Evolutionary conservation across 2,329 filamentous ascomycete species (phyloP).

Genomic region (Ophiostoma pallidulum): DNA sequence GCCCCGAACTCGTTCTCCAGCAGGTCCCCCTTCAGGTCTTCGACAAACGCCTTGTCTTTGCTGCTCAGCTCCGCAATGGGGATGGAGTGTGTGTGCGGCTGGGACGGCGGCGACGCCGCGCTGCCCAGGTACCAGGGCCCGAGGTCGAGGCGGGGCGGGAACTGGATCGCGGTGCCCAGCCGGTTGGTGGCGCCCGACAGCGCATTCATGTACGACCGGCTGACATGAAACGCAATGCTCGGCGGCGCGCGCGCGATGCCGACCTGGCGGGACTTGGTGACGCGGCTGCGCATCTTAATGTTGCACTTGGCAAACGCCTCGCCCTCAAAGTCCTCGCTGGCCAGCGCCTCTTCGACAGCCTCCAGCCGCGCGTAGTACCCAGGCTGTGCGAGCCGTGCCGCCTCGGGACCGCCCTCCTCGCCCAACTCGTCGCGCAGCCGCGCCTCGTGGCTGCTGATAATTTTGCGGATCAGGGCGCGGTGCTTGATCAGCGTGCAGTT

Average conservation of each 20-base stretch:
- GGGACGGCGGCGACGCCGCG: conserved; percentile 21
- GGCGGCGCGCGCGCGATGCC: conserved; percentile 75
- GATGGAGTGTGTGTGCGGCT: no score
- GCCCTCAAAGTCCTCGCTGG: conserved; percentile 71
- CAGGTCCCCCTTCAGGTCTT: no score
- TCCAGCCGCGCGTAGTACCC: conserved; percentile 48
- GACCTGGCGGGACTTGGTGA: conserved; percentile 85
- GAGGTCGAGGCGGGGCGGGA: conserved; percentile 65
- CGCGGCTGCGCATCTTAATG: conserved; percentile 59
- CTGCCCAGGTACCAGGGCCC: conserved; percentile 78
- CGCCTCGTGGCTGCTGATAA: conserved; percentile 34
- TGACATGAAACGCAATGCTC: conserved; percentile 77
- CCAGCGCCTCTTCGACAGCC: conserved; percentile 60
- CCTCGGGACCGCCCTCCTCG: conserved; percentile 28
- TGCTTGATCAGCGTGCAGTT: conserved; percentile 73
- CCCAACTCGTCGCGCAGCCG: conserved; percentile 20
- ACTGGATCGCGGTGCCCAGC: conserved; percentile 63
- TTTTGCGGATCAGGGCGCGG: conserved; percentile 36
- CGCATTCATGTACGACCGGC: conserved; percentile 85
- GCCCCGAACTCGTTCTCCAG: no score
- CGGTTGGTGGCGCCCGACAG: conserved; percentile 78
- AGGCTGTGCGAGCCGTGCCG: conserved; percentile 27
- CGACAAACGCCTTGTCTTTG: no score
- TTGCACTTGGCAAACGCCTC: conserved; percentile 40
- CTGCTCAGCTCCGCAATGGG: no score